Base-by-base conservation (phyloP, 1,284 basidiomycete species). In the Sporisorium reilianum region DNA sequence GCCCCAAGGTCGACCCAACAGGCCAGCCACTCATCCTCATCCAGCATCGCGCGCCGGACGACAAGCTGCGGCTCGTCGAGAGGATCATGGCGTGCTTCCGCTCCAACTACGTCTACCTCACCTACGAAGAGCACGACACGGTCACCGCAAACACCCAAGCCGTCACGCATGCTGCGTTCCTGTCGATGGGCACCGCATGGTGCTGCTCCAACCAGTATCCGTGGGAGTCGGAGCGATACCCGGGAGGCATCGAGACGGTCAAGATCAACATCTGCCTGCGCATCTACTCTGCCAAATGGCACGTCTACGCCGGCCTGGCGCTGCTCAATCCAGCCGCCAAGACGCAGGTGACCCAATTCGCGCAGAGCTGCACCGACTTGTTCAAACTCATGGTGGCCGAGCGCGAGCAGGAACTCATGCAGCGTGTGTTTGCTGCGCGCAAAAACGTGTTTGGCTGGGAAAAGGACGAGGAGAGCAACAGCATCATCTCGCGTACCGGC, bases 121-220 rank as follows among this genome's bases (percentile, higher is more conserved):
- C 90, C 30, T 99, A 97, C 86, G 93, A 97, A 76, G 94, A 98
- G 73, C 96, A 99, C 84, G 96, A 99, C 80, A 88, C 90, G 50
- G 93, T 99, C 52, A 99, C 96, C 0, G 96, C 96, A 23, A 99
- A 98, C 80, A 98, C 97, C 0, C 96, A 99, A 86, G 96, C 96
- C 0, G 95, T 97, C 22, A 98, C 95, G 0, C 97, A 99, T 80
- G 96, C 96, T 14, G 96, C 96, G 0, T 99, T 99, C 87, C 88
- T 99, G 38, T 94, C 92, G 77, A 99, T 99, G 97, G 96, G 96
- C 16, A 96, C 94, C 2, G 96, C 96, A 0, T 99, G 97, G 96
- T 89, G 90, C 53, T 89, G 89, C 63, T 88, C 90, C 16, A 86
- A 88, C 16, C 88, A 89, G 23, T 99, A 97, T 84, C 97, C 97